phyloP scores from a whole-genome alignment of 805 yeast species.

The Lachancea lanzarotensis region DNA sequence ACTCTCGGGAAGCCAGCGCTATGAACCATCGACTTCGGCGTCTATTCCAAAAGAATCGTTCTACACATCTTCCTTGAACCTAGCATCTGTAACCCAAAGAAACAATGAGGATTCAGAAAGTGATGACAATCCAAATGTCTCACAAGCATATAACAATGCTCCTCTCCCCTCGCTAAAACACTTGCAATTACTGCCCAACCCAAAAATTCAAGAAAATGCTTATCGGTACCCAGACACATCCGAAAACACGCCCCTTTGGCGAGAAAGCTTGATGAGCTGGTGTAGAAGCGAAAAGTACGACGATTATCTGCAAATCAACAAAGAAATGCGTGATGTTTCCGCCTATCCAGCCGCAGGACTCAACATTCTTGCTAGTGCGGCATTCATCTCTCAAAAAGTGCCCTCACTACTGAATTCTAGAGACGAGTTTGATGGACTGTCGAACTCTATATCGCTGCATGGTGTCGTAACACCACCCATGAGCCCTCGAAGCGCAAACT shows the following conservation, averaged over 20 bases:
- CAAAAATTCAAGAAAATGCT: slow-evolving; percentile 27
- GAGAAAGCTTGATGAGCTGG: slow-evolving; percentile 28
- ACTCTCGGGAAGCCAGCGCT: not conserved
- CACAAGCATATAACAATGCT: not conserved
- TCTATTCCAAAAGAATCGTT: not conserved
- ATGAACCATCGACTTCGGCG: not conserved
- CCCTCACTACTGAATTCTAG: slow-evolving; percentile 27
- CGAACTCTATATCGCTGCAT: slow-evolving; percentile 11
- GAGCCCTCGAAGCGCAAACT: slow-evolving; percentile 22
- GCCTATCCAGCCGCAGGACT: slow-evolving; percentile 5
- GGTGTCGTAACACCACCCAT: slow-evolving; percentile 31
- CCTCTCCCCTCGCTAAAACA: slow-evolving; percentile 30
- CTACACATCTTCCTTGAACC: not conserved
- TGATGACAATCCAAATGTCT: not conserved
- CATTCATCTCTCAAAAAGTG: slow-evolving; percentile 10
- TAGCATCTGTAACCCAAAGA: not conserved
- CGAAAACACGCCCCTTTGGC: slow-evolving; percentile 28
- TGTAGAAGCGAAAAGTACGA: slow-evolving; percentile 30
- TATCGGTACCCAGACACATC: slow-evolving; percentile 32
- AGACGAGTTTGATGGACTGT: slow-evolving; percentile 26
- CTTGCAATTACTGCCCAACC: slow-evolving; percentile 28
- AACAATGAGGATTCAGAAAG: not conserved
- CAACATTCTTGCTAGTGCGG: slow-evolving; percentile 14
- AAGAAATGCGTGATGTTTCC: slow-evolving; percentile 10
- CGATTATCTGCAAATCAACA: slow-evolving; percentile 24